Conservation (phyloP, 345 rosid species). For the Rhodamnia rubescens region DNA sequence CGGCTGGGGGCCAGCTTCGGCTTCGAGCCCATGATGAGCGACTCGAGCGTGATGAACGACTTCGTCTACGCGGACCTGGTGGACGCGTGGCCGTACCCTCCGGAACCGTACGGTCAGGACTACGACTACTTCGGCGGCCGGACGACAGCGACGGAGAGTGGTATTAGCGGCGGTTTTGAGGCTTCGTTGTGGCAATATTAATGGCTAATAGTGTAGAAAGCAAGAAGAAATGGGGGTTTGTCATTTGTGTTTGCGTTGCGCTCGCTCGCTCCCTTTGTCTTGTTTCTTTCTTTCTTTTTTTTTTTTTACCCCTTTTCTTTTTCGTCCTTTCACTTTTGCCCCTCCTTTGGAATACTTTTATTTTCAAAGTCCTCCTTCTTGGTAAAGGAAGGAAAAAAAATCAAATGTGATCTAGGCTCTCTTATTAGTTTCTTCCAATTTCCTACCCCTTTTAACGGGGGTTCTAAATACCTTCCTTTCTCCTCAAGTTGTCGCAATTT, state of each 20-base stretch:
- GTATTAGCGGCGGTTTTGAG: constrained; percentile 17
- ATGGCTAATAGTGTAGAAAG: background rate
- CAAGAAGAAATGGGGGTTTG: background rate
- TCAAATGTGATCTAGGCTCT: background rate
- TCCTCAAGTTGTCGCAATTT: background rate
- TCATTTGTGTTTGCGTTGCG: background rate
- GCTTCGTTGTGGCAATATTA: constrained; percentile 32
- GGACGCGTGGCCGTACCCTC: constrained; percentile 25
- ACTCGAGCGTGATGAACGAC: constrained; percentile 35
- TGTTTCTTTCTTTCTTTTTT: background rate
- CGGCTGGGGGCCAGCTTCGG: constrained; percentile 42
- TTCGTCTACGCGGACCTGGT: constrained; percentile 46
- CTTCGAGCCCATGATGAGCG: constrained; percentile 4
- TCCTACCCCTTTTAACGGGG: background rate
- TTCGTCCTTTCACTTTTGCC: background rate
- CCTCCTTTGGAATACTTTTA: background rate
- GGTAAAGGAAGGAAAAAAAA: background rate
- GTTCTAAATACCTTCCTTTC: constrained; percentile 3
- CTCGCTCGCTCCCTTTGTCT: background rate
- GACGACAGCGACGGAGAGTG: constrained; percentile 18
- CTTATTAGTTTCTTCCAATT: background rate
- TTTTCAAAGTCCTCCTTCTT: background rate
- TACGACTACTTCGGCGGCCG: constrained; percentile 7
- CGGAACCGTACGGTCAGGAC: background rate
- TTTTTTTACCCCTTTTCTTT: background rate